Percentiles rank a stretch among this genome's conserved stretches.
Evolutionary conservation across 2,329 filamentous ascomycete genomes (phyloP).

Genomic region (Pestalotiopsis sp.): DNA sequence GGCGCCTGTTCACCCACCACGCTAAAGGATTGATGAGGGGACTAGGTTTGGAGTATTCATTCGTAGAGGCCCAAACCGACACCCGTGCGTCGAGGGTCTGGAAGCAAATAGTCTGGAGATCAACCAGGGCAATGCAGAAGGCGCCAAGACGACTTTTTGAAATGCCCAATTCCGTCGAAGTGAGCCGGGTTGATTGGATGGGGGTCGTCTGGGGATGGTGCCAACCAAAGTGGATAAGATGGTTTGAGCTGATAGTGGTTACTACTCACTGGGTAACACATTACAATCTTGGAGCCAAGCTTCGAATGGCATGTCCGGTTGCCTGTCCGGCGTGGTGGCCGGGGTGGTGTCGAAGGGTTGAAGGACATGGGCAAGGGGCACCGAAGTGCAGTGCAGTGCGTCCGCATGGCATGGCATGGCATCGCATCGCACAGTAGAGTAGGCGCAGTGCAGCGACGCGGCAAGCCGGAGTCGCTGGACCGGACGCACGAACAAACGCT

Average conservation of each 20-base stretch:
- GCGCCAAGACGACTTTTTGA: not conserved
- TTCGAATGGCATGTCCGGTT: too few species aligned
- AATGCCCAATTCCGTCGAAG: not conserved
- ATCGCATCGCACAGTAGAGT: not conserved
- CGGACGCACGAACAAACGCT: not conserved
- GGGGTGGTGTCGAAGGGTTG: not conserved
- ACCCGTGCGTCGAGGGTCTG: not conserved
- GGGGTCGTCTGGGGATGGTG: not conserved
- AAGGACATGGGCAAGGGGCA: not conserved
- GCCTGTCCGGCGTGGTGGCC: not conserved
- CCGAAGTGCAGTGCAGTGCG: not conserved
- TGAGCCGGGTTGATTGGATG: slow-evolving; percentile 6
- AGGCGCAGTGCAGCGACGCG: not conserved
- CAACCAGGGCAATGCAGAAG: not conserved
- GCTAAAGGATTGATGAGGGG: not conserved
- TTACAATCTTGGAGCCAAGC: not conserved
- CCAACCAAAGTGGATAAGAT: not conserved
- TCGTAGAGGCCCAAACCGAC: not conserved
- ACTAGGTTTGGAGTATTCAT: not conserved
- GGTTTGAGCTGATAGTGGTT: not conserved
- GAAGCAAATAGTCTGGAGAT: slow-evolving; percentile 5
- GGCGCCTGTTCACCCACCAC: not conserved
- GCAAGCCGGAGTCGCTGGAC: not conserved
- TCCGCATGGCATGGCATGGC: not conserved
- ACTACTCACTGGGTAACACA: not conserved